phyloP scores from a whole-genome alignment of 2,329 filamentous ascomycete genomes.

The Claviceps capensis region DNA sequence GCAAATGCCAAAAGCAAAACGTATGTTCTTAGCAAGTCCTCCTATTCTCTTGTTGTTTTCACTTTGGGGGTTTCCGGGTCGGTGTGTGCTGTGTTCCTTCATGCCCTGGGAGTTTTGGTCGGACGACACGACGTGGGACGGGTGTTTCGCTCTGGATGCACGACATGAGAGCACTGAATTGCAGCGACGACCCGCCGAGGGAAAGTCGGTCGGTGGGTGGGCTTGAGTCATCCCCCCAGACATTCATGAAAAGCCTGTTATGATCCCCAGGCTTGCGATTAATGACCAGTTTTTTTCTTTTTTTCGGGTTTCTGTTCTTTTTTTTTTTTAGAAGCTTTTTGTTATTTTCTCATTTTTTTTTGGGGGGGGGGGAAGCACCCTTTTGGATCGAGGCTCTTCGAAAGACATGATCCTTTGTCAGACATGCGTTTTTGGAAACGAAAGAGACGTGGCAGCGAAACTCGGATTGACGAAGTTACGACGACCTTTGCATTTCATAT shows the following conservation, averaged over 20 bases:
- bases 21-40: slow-evolving; percentile 16
- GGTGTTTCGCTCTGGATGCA: slow-evolving; percentile 14
- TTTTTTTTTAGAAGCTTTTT: no score
- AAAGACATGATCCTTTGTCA: no score
- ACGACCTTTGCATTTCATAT: slow-evolving; percentile 12
- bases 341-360: slow-evolving; percentile 1
- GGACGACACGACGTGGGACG: slow-evolving; percentile 8
- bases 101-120: slow-evolving; percentile 5
- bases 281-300: slow-evolving; percentile 8
- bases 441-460: slow-evolving; percentile 12
- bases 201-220: slow-evolving; percentile 10
- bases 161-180: slow-evolving; percentile 16
- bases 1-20: no score
- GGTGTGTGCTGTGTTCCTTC: background rate
- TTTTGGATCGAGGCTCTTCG: slow-evolving; percentile 1
- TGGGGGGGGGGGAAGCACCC: slow-evolving; percentile 1
- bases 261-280: slow-evolving; percentile 21
- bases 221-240: no score
- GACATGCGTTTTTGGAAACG: slow-evolving; percentile 11
- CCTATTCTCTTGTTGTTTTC: background rate
- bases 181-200: slow-evolving; percentile 5
- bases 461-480: slow-evolving; percentile 23
- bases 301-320: no score
- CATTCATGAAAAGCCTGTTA: slow-evolving; percentile 17
- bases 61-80: background rate